Percentiles rank a stretch among this genome's conserved stretches.
Conservation (phyloP, 2,329 filamentous ascomycete genomes). For the Aspergillus clavatus region DNA sequence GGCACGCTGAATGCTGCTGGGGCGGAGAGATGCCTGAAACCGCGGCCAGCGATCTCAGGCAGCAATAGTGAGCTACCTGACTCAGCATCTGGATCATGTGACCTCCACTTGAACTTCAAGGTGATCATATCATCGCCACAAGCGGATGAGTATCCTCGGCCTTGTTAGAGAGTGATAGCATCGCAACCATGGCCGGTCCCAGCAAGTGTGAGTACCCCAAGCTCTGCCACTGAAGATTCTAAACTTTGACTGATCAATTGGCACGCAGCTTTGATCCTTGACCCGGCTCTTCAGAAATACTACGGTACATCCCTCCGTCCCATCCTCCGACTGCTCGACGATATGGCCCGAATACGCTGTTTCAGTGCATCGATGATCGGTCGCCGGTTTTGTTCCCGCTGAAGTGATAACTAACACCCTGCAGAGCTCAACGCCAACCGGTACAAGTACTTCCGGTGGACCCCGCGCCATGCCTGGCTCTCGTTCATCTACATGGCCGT, state of each 20-base stretch:
- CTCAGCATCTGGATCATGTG: slow-evolving; percentile 1
- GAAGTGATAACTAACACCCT: slow-evolving; percentile 5
- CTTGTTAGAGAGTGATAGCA: slow-evolving; percentile 1
- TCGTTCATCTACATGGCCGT: slow-evolving; percentile 70
- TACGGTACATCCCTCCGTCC: slow-evolving; percentile 41
- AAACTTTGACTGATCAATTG: slow-evolving; percentile 44
- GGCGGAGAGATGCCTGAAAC: too few species aligned
- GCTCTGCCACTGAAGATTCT: too few species aligned
- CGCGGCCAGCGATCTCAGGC: background rate
- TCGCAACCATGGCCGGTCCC: slow-evolving; percentile 48
- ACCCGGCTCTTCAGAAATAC: slow-evolving; percentile 47
- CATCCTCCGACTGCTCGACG: slow-evolving; percentile 2
- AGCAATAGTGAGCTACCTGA: background rate
- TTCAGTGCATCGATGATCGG: background rate
- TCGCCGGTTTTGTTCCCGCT: too few species aligned
- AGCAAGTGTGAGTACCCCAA: slow-evolving; percentile 40
- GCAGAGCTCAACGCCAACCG: slow-evolving; percentile 78
- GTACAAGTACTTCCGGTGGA: slow-evolving; percentile 96
- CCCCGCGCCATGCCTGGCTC: slow-evolving; percentile 71
- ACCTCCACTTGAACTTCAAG: slow-evolving; percentile 5
- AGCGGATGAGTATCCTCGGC: background rate
- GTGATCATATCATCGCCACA: background rate
- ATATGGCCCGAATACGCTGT: background rate
- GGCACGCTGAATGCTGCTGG: too few species aligned
- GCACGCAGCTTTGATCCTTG: slow-evolving; percentile 40